Evolutionary conservation across 2,329 filamentous ascomycete genomes (phyloP), one percentile per base, ranked within the genome.

Genomic region (Cladosporium sp.): DNA sequence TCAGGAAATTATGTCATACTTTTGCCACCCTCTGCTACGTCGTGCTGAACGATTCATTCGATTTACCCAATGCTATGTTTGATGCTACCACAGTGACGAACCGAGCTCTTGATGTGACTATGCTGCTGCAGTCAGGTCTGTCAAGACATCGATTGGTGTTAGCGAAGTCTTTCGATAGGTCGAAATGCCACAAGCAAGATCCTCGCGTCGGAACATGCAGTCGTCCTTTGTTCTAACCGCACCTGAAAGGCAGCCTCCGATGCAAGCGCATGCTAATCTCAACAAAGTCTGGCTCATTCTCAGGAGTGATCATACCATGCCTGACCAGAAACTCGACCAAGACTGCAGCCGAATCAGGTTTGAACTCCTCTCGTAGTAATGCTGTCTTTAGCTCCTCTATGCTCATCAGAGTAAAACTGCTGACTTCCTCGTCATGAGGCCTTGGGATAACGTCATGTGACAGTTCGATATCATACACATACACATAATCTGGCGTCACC

Each of bases 281-380:
- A 60, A 87, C 79, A 69, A 87, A 91, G 68, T 94, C 77, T 40
- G 81, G 80, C 77, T 97, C 91, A 69, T 91, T 90, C 66, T 90
- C 89, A 36, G 78, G 74, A 9, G 86, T 95, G 67, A 96, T 71
- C 60, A 96, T 83, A 0, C 89, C 88, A 73, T 90, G 89, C 52
- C 92, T 83, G 65, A 96, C 80, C 69, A 97, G 88, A 75, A 97
- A 97, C 71, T 97, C 91, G 44, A 96, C 74, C 69, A 93, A 75
- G 37, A 96, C 83, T 57, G 92, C 73, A n/a, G 88, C 88, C 72
- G 91, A 96, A 72, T 97, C 97, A 1, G 91, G 88, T 77, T 99
- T 99, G 77, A 92, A 97, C 64, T 86, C 82, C 10, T 88, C 90
- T 47, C 77, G 76, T 17, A 80, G 81, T 66, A 97, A 76, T 40